Evolutionary conservation across 257 asterid genomes (phyloP), one percentile per base, ranked within the genome.

Genomic region (Perilla frutescens): DNA sequence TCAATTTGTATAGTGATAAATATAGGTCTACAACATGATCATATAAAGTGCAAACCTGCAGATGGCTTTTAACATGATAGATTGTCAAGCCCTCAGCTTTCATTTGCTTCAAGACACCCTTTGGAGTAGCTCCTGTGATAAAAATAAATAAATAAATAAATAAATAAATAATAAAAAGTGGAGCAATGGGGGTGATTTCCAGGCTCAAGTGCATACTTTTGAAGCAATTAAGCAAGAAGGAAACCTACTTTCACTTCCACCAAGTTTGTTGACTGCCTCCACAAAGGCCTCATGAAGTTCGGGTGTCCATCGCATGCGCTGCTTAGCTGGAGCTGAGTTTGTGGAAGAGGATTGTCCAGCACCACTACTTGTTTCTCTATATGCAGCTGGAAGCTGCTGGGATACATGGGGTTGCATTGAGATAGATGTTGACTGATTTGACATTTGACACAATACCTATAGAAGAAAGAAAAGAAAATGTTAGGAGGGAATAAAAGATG

Each of bases 231-330:
- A 77, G 49, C 14, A 76, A 66, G 48, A 53, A 47, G 29, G 74
- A 32, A 71, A 66, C 70, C 81, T 85, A 92, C 97, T 87, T 85
- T 92, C 97, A 69, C 96, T 87, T 57, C 96, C 96, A 79, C 97
- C 97, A 76, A 92, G 96, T 83, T 87, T 87, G 83, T 73, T 86
- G 70, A 92, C 96, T 37, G 97, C 92, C 56, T 90, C 97, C 63
- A 92, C 96, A 66, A 92, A 92, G 80, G 96, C 88, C 77, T 92
- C 96, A 63, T 92, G 97, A 77, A 90, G 96, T 80, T 92, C 97
- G 4, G 90, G 96, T 44, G 97, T 92, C 97, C 97, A 92, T 54
- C 96, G 96, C 90, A 92, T 88, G 37, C 97, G 89, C 60, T 87
- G 91, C 84, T 88, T 92, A 73, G 88, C 58, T 47, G 90, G 80